Base-by-base conservation (phyloP, 345 rosid genomes). In the Eucalyptus sideroxylon region DNA sequence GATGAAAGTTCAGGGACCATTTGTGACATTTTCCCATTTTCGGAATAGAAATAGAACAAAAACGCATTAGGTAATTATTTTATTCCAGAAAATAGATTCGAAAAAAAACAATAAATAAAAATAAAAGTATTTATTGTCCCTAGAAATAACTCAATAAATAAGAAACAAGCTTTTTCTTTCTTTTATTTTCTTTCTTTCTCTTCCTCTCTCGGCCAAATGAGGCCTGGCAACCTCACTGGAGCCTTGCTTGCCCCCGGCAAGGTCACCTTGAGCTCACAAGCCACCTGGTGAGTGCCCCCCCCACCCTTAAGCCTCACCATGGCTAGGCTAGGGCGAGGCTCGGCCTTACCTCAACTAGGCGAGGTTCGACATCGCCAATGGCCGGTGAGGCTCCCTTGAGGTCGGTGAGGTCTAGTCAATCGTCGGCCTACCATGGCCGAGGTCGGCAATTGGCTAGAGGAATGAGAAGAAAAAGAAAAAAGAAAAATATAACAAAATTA, bases 391-490 rank as follows among this genome's bases (percentile, higher is more conserved):
- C 10, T 53, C 56, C 10, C 24, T 53, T 53, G 56, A 53, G 56
- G 56, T 19, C 0, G 2, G 9, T 0, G 4, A 53, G 9, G 56
- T 53, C 4, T 7, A 0, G 56, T 53, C 2, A 1, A 2, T 53
- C 24, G 2, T 4, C 1, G 0, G 11, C 59, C 24, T 19, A 1
- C 24, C 59, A 53, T 53, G 24, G 59, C 0, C 5, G 1, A 53
- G 59, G 11, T 1, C 0, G 0, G 9, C 24, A 3, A 53, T 0
- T 0, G 0, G 1, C 2, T 53, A 3, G 24, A 19, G 24, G 24
- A 53, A 53, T 4, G 59, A 53, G 59, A 19, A 53, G 59, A 53
- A 53, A 53, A 53, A 19, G 24, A n/a, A 51, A 17, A 7, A 53
- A 19, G 4, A 19, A 19, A 50, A 50, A 50, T 2, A 16, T 16